Percentiles rank a stretch among this genome's conserved stretches.
Evolutionary conservation across 306 rosid genomes (phyloP).

Genomic region (Abrus precatorius): DNA sequence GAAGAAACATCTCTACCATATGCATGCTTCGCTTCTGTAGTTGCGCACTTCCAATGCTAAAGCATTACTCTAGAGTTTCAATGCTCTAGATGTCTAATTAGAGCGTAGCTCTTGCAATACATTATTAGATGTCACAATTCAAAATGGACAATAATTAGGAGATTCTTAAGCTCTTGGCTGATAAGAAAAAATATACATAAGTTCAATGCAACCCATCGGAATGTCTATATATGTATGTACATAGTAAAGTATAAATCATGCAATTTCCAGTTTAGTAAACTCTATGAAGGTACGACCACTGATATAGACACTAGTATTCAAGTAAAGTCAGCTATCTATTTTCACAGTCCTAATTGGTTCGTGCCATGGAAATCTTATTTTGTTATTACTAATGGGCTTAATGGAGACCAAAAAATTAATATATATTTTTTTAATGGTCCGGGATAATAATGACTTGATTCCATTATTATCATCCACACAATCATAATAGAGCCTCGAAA

Average conservation of each 20-base stretch:
- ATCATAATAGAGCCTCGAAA: constrained; percentile 3
- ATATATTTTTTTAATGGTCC: not conserved
- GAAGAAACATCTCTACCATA: constrained; percentile 43
- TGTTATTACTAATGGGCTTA: not conserved
- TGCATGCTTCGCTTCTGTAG: constrained; percentile 28
- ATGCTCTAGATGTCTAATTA: not conserved
- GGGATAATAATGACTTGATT: not conserved
- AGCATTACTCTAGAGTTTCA: not conserved
- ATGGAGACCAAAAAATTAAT: not conserved
- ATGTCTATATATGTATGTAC: not conserved
- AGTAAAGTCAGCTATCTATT: constrained; percentile 37
- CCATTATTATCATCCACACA: constrained; percentile 27
- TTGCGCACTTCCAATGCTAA: not conserved
- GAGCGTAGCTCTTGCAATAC: not conserved
- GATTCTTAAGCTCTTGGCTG: constrained; percentile 4
- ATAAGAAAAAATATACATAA: not conserved
- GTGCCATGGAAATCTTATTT: constrained; percentile 24
- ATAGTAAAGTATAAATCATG: not conserved
- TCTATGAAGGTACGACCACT: not conserved
- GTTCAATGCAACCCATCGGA: not conserved
- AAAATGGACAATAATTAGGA: not conserved
- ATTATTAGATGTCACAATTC: constrained; percentile 28
- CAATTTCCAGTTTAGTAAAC: constrained; percentile 11
- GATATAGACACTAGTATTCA: not conserved
- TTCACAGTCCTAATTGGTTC: constrained; percentile 31